These are phyloP conservation scores for Stemphylium vesicarium DNA, from an alignment of 2,329 filamentous ascomycete species.

Conservation along the genomic window DNA sequence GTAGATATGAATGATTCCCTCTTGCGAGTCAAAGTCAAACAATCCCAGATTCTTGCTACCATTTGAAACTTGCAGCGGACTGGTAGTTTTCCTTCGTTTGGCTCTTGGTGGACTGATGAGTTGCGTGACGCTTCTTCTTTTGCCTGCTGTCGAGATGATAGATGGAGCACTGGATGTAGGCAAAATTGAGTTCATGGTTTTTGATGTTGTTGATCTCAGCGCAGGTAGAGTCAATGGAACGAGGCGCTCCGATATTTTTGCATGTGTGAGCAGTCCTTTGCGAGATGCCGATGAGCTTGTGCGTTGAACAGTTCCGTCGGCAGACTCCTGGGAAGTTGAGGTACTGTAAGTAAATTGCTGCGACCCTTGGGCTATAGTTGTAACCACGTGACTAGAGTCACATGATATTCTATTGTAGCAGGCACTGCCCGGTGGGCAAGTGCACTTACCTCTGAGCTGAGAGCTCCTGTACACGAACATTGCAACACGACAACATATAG, in stretches of 20 bases:
- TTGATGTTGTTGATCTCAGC: not conserved
- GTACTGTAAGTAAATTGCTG: constrained; percentile 9
- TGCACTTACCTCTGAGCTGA: too few species aligned
- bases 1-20: constrained; percentile 24
- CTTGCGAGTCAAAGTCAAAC: constrained; percentile 28
- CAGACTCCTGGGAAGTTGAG: constrained; percentile 21
- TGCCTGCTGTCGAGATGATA: not conserved
- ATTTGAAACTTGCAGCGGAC: constrained; percentile 17
- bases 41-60: constrained; percentile 19
- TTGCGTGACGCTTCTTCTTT: constrained; percentile 12
- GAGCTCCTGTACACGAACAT: too few species aligned
- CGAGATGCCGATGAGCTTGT: constrained; percentile 26
- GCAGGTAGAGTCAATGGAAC: not conserved
- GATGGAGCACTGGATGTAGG: not conserved
- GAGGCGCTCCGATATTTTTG: constrained; percentile 27
- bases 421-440: too few species aligned
- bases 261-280: constrained; percentile 26
- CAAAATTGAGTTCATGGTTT: too few species aligned
- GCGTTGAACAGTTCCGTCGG: constrained; percentile 28
- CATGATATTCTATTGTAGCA: too few species aligned
- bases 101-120: constrained; percentile 26
- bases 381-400: too few species aligned
- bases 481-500: too few species aligned
- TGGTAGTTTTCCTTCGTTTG: constrained; percentile 24
- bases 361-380: not conserved